A percentile compares a stretch with the other conserved stretches of the same genome.
These are phyloP conservation scores for Colletotrichum australisinense DNA, from an alignment of 2,329 filamentous ascomycete species.

Conservation along the genomic window DNA sequence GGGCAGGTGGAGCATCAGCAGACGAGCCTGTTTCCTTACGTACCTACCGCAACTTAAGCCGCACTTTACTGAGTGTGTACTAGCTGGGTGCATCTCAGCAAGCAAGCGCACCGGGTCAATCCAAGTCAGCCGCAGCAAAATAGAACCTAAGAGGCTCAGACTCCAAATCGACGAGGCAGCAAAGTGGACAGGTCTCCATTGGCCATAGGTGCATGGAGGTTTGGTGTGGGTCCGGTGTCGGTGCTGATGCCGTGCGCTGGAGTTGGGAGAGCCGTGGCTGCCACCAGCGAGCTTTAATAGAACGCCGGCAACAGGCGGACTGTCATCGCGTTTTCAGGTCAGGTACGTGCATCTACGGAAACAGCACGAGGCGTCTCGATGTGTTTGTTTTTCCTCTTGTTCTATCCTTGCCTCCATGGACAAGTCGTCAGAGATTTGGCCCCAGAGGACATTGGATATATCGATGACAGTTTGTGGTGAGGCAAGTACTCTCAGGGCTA, in stretches of 20 bases:
- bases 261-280: slow-evolving; percentile 18
- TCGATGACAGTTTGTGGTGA: background rate
- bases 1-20: background rate
- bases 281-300: slow-evolving; percentile 7
- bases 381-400: background rate
- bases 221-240: slow-evolving; percentile 2
- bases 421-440: too few species aligned
- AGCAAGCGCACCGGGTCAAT: background rate
- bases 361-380: background rate
- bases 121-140: slow-evolving; percentile 2
- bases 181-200: background rate
- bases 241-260: slow-evolving; percentile 11
- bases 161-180: background rate
- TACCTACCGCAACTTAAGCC: background rate
- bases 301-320: slow-evolving; percentile 21
- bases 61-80: background rate
- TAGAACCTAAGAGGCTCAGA: background rate
- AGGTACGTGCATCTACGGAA: slow-evolving; percentile 1
- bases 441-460: too few species aligned
- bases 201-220: too few species aligned
- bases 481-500: background rate
- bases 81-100: background rate
- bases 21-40: background rate
- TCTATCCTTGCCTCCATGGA: background rate
- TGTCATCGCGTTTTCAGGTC: background rate